Conservation (phyloP, 345 rosid genomes). For the Gossypium raimondii region DNA sequence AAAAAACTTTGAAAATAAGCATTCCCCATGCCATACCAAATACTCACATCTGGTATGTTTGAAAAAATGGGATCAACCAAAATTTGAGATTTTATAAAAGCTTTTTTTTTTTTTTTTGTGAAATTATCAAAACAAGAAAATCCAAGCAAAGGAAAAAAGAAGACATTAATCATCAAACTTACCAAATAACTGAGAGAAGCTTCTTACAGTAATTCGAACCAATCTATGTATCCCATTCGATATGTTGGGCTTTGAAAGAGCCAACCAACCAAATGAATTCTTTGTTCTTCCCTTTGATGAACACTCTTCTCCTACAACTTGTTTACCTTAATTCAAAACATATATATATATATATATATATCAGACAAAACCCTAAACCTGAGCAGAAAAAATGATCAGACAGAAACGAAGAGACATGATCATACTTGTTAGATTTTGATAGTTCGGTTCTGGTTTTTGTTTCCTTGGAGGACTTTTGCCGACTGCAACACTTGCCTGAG, state of each 20-base stretch:
- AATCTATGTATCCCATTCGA: conserved; percentile 15
- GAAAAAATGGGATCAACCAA: no score
- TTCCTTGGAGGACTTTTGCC: neutral
- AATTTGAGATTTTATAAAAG: no score
- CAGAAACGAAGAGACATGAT: neutral
- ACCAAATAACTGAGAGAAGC: conserved; percentile 17
- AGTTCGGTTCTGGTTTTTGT: neutral
- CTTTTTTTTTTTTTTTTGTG: no score
- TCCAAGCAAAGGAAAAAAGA: no score
- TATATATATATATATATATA: neutral
- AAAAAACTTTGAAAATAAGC: no score
- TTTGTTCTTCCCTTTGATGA: conserved; percentile 12
- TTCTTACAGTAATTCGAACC: conserved; percentile 1
- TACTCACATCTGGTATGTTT: no score
- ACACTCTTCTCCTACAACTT: conserved; percentile 4
- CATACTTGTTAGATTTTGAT: conserved; percentile 2
- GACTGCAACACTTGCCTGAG: conserved; percentile 11
- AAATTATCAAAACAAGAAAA: no score
- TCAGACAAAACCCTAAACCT: neutral
- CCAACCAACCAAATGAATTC: conserved; percentile 1
- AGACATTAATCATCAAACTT: neutral
- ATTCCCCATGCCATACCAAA: no score
- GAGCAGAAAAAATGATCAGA: neutral
- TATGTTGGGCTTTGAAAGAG: conserved; percentile 11
- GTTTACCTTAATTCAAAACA: neutral